Evolutionary conservation across 2,329 filamentous ascomycete species (phyloP), one percentile per base, ranked within the genome.

Genomic region (Aureobasidium subglaciale): DNA sequence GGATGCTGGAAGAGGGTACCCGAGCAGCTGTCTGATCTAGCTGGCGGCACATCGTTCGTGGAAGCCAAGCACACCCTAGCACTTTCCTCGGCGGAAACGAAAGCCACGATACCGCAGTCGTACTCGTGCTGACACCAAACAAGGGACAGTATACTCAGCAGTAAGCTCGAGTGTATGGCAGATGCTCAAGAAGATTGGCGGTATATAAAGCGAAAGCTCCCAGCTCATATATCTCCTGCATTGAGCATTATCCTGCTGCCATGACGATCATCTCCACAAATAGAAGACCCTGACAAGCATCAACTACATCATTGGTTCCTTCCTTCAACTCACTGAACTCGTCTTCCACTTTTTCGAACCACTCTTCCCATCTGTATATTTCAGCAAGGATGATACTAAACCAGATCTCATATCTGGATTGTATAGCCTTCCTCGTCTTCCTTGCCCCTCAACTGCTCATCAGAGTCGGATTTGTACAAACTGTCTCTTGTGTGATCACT

Each of bases 401-500:
- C 32, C 84, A 86, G 56, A 81, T 93, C 41, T 88, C 85, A 6
- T 86, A 86, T 69, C 68, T 90, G 25, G 89, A 93, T 73, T 90
- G 87, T 72, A 56, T 86, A 27, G 81, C 84, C 57, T 93, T 91
- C 65, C 78, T 87, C 46, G 50, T 85, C 38, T 85, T 88, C 63
- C 78, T 92, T 13, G 74, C 82, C 3, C 87, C 86, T 3, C 86
- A 91, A 69, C 73, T 93, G 34, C 72, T 92, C 30, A 71, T 84
- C 60, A 80, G 85, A 56, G 83, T 85, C 59, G 86, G 87, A 25
- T 64, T 88, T 15, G 70, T 84, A 56, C 72, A 75, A 46, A 84
- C 85, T 1, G 64, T 81, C 25, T 64, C 71, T 60, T 85, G 83
- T 66, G 78, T 78, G 13, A 55, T 88, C 50, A 75, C 75, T 62